These are phyloP conservation scores for Chrysoporthe cubensis DNA, from an alignment of 2,329 filamentous ascomycete genomes.

Conservation along the genomic window DNA sequence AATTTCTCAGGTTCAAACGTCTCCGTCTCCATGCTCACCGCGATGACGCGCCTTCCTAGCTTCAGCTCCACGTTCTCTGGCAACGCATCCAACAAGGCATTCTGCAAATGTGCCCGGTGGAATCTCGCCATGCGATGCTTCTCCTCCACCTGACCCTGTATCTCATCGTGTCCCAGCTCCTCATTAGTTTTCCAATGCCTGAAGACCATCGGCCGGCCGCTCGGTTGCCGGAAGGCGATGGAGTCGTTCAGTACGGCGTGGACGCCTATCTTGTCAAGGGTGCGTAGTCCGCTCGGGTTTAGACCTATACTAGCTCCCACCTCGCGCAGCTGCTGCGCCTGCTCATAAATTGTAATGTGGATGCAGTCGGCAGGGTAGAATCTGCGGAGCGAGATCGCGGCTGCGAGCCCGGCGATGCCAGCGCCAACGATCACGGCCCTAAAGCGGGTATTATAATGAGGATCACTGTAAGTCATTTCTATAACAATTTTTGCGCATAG, in stretches of 20 bases:
- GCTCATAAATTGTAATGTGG: constrained; percentile 39
- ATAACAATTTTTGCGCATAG: too few relatives aligned
- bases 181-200: constrained; percentile 44
- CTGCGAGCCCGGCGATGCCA: constrained; percentile 17
- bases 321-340: constrained; percentile 40
- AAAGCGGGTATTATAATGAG: too few relatives aligned
- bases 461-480: too few relatives aligned
- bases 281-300: constrained; percentile 43
- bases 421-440: constrained; percentile 17
- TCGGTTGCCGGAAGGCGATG: constrained; percentile 39
- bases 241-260: constrained; percentile 38
- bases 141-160: constrained; percentile 36
- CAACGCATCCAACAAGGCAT: constrained; percentile 39
- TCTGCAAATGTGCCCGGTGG: constrained; percentile 42
- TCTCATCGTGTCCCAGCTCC: constrained; percentile 38
- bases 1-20: constrained; percentile 25
- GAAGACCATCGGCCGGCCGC: constrained; percentile 41
- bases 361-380: constrained; percentile 31
- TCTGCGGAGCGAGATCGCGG: constrained; percentile 15
- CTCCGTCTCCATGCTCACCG: too few relatives aligned
- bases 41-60: too few relatives aligned
- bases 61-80: constrained; percentile 17
- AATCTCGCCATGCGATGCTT: constrained; percentile 41
- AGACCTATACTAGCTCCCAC: constrained; percentile 44
- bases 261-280: constrained; percentile 41